Evolutionary conservation across 2,329 filamentous ascomycete genomes (phyloP).

Genomic region (Beauveria asiatica): DNA sequence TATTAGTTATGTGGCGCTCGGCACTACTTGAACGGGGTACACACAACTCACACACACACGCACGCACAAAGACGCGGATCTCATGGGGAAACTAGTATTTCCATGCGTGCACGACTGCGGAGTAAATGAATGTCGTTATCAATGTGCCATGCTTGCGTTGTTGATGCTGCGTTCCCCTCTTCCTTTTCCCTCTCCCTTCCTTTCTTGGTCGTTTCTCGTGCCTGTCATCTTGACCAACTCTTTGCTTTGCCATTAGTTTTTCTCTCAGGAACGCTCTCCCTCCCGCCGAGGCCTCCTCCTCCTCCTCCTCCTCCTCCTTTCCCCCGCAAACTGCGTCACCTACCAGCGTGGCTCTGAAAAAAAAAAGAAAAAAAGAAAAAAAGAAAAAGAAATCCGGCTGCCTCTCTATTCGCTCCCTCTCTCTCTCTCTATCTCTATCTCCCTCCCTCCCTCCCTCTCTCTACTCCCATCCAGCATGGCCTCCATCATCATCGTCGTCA

Average conservation of each 20-base stretch:
- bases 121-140: not conserved
- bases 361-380: no score
- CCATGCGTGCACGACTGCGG: not conserved
- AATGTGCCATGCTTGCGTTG: not conserved
- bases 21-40: slow-evolving; percentile 1
- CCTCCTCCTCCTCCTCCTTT: no score
- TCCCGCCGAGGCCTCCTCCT: no score
- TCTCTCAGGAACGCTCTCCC: no score
- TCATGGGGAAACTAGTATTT: not conserved
- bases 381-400: not conserved
- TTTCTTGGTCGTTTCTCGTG: not conserved
- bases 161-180: not conserved
- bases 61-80: no score
- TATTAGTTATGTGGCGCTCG: not conserved
- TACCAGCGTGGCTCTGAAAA: no score
- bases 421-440: no score
- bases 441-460: not conserved
- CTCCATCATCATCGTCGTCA: slow-evolving; percentile 9
- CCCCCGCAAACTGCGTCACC: no score
- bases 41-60: no score
- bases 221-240: not conserved
- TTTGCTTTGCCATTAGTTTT: not conserved
- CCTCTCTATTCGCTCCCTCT: not conserved
- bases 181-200: not conserved
- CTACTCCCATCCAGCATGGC: not conserved